Conservation (phyloP, 73 alveolate genomes). For the Blepharisma japonicum region DNA sequence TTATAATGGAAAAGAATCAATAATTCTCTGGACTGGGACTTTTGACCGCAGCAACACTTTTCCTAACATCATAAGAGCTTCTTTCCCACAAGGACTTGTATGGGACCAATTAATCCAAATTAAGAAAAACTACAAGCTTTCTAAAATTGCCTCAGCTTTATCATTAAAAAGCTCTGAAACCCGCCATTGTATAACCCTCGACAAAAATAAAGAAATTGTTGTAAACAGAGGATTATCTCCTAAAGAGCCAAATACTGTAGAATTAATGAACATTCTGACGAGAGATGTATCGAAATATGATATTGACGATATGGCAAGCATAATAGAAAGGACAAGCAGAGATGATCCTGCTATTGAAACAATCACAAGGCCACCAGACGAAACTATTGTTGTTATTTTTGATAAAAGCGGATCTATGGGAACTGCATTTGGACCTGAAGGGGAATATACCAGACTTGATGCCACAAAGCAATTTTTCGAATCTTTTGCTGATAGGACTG, state of each 20-base stretch:
- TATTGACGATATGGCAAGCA: neutral
- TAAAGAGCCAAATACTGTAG: neutral
- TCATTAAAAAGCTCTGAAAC: neutral
- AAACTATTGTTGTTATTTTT: conserved; percentile 46
- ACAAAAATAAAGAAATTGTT: neutral
- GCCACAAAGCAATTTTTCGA: conserved; percentile 46
- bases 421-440: conserved; percentile 32
- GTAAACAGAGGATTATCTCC: neutral
- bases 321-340: neutral
- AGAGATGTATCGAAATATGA: neutral
- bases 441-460: conserved; percentile 46
- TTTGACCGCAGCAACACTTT: too few relatives aligned
- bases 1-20: too few relatives aligned
- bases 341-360: neutral
- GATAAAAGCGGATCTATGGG: conserved; percentile 55
- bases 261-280: neutral
- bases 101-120: too few relatives aligned
- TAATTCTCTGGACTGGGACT: too few relatives aligned
- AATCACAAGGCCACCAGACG: conserved; percentile 35
- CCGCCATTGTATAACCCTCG: neutral
- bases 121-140: neutral
- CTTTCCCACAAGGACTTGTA: too few relatives aligned
- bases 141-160: neutral
- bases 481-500: conserved; percentile 45
- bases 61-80: too few relatives aligned